Base-by-base conservation (phyloP, 2,329 filamentous ascomycete genomes). In the Leptographium radiaticola region DNA sequence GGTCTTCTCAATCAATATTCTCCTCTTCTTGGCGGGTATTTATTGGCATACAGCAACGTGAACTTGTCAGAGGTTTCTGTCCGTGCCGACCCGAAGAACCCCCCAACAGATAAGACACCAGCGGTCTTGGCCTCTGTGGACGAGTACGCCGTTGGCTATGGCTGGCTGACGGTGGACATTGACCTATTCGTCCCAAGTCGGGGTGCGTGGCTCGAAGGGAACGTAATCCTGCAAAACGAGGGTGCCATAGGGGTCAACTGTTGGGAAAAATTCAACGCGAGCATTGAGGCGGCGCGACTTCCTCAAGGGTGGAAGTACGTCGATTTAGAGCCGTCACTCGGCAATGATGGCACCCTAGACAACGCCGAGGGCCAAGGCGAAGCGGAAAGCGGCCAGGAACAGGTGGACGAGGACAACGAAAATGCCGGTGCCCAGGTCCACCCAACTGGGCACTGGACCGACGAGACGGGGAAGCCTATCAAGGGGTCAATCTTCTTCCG, bases 251-350 rank as follows among this genome's bases (percentile, higher is more conserved):
- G 91, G 20, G 79, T 96, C 3, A 81, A 94, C 12, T 93, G 89
- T 66, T 90, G 89, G 70, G 91, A 91, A 67, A 81, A 89, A 59
- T 97, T 97, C 75, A 95, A 93, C 61, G 87, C 91, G 1, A 88
- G 85, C 45, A 87, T 98, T 56, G 86, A 91, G 62, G 76, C 84
- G 25, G 80, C 79, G 57, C 76, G 87, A 39, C 73, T 98, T 16
- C 93, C 93, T 0, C 68, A 71, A 15, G 77, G 79, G 30, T 98
- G 91, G 93, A 81, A 73, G 57, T 97, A 89, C 85, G 75, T 88
- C 16, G 79, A 82, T 12, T 75, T 81, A 38, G 52, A 49, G 5
- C 51, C 11, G 7, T 9, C 51, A 7, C 20, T 68, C 2, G 66
- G 66, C 2, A 69, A 71, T 3, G 30, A n/a, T 2, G 33, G 6